Percentiles rank a stretch among this genome's conserved stretches.
These are phyloP conservation scores for Beauveria sp. DNA, from an alignment of 2,329 filamentous ascomycete species.

Conservation along the genomic window DNA sequence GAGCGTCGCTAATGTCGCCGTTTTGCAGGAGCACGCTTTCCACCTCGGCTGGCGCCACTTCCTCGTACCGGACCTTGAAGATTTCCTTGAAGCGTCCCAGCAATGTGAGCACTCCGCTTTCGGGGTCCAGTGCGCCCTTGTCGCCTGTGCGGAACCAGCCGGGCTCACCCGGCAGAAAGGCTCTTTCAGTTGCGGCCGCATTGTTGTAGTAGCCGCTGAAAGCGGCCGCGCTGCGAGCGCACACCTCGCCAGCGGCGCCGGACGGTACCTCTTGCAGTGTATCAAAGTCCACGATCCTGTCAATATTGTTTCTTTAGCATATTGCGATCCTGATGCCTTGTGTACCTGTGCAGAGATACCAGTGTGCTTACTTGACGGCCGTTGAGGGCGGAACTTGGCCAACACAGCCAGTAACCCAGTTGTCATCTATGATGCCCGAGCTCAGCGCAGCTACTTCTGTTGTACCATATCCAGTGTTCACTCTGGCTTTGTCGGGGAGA, in stretches of 20 bases:
- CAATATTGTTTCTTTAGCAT: not conserved
- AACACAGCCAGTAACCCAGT: slow-evolving; percentile 1
- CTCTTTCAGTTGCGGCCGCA: not conserved
- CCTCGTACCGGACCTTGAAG: slow-evolving; percentile 6
- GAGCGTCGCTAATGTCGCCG: not conserved
- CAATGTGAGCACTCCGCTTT: not conserved
- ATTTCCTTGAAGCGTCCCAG: slow-evolving; percentile 5
- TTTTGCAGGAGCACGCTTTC: slow-evolving; percentile 1
- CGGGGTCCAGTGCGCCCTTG: not conserved
- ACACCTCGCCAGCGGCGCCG: not conserved
- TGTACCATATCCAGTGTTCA: not conserved
- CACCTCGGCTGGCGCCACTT: slow-evolving; percentile 1
- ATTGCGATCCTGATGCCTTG: not conserved
- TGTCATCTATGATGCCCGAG: not conserved
- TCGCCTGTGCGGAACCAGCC: slow-evolving; percentile 8
- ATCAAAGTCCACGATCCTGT: slow-evolving; percentile 1
- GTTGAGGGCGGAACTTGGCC: not conserved
- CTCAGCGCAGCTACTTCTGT: not conserved
- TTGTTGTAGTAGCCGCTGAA: slow-evolving; percentile 3
- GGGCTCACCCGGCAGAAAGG: not conserved
- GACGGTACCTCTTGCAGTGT: not conserved
- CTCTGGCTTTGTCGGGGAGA: not conserved
- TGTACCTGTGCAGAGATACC: not conserved
- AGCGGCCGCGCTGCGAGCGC: not conserved
- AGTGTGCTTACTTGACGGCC: not conserved